Conservation (phyloP, 2,329 filamentous ascomycete genomes). For the Anthostomella pinea region DNA sequence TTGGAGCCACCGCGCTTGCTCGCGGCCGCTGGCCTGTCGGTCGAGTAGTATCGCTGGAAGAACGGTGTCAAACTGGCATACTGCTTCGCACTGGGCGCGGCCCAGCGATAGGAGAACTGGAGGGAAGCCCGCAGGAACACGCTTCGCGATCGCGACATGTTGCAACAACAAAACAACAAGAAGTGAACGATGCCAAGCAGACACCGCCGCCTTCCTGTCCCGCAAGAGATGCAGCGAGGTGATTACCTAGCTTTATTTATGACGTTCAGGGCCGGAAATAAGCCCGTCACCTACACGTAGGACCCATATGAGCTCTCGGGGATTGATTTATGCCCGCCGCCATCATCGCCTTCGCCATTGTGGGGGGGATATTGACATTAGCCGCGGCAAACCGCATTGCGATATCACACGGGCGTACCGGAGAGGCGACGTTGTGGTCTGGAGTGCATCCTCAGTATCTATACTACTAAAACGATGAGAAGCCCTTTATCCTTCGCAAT, state of each 20-base stretch:
- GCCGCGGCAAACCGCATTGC: conserved; percentile 1
- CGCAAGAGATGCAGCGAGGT: conserved; percentile 3
- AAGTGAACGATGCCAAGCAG: too few species aligned
- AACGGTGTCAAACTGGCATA: conserved; percentile 18
- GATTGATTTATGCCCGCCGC: conserved; percentile 23
- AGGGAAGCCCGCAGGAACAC: conserved; percentile 23
- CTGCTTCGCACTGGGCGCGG: conserved; percentile 17
- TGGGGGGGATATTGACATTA: conserved; percentile 1
- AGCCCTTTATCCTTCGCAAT: too few species aligned
- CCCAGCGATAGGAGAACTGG: conserved; percentile 27
- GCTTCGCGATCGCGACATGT: conserved; percentile 25
- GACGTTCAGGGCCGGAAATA: conserved; percentile 7
- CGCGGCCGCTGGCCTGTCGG: conserved; percentile 10
- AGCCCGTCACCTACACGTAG: background rate
- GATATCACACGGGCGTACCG: too few species aligned
- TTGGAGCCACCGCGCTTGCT: conserved; percentile 41
- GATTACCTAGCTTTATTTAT: conserved; percentile 3
- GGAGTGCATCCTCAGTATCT: too few species aligned
- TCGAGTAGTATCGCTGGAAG: conserved; percentile 21
- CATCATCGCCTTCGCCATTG: conserved; percentile 1
- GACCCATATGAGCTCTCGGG: conserved; percentile 12
- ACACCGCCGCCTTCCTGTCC: too few species aligned
- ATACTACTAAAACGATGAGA: too few species aligned
- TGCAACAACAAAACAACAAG: too few species aligned
- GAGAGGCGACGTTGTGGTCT: too few species aligned